These are phyloP conservation scores for Musa troglodytarum DNA, from an alignment of 176 grass and related monocot species.

Conservation along the genomic window DNA sequence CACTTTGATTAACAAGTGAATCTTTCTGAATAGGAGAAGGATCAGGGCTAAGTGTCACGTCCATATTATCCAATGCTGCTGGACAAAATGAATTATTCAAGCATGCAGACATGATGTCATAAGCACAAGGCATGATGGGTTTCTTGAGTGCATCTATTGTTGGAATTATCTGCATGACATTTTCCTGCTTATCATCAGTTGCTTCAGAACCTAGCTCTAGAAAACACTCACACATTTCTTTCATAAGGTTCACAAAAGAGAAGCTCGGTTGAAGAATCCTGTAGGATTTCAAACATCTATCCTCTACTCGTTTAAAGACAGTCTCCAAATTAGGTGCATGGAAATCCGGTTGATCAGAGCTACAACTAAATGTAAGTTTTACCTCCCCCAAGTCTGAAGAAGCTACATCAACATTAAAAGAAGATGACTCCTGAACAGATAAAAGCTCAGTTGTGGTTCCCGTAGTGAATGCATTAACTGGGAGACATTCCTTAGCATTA, in stretches of 20 bases:
- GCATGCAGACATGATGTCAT: not conserved
- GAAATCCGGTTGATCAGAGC: conserved; percentile 31
- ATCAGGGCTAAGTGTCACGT: conserved; percentile 10
- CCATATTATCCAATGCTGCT: not conserved
- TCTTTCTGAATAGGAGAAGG: conserved; percentile 21
- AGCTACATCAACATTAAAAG: conserved; percentile 42
- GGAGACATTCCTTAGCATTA: conserved; percentile 4
- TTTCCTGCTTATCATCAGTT: conserved; percentile 24
- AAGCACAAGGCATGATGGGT: conserved; percentile 18
- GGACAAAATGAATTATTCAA: not conserved
- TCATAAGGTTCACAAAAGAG: conserved; percentile 58
- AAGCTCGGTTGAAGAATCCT: conserved; percentile 44
- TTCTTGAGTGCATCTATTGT: conserved; percentile 15
- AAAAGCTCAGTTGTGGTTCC: conserved; percentile 18
- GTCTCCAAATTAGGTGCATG: conserved; percentile 41
- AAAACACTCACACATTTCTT: conserved; percentile 56
- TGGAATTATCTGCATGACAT: conserved; percentile 29
- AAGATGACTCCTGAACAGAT: conserved; percentile 23
- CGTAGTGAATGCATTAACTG: conserved; percentile 1
- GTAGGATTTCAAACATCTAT: conserved; percentile 45
- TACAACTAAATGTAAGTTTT: conserved; percentile 43
- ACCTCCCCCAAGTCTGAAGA: conserved; percentile 56
- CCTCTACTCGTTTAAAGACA: conserved; percentile 46
- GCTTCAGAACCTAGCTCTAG: conserved; percentile 38
- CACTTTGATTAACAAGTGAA: conserved; percentile 10